Base-by-base conservation (phyloP, 2,329 filamentous ascomycete genomes). In the Colletotrichum theobromicola region DNA sequence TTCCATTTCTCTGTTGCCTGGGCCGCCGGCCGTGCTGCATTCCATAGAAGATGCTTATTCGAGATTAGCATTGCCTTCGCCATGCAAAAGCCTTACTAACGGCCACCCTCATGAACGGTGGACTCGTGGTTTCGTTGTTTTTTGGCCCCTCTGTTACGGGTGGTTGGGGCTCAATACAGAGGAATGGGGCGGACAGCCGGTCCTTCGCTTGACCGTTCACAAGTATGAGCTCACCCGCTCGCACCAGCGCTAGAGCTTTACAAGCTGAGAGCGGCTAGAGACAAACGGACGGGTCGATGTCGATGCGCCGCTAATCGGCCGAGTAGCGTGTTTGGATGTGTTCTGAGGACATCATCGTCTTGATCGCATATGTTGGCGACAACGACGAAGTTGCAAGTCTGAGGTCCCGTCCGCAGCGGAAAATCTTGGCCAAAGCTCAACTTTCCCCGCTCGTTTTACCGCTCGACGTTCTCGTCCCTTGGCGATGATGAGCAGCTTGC, bases 31-130 rank as follows among this genome's bases (percentile, higher is more conserved):
- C 24, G 28, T 50, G 26, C 32, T 34, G 30, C 67, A 62, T 66
- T 74, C 46, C 57, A 60, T 35, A 50, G 21, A 46, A 65, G 21
- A 74, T 74, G 65, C 34, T 63, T 62, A 42, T 50, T 24, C 16
- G 55, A 55, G 50, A 62, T 70, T 50, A 74, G 68, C 50, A 67
- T 72, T 72, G 67, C 68, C 24, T 61, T 67, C 42, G 42, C 72
- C 55, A 72, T 71, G 68, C 30, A 21, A 57, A 46, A 37, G 62
- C 32, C 62, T 63, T 63, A 63, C 62, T 67, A 34, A 72, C 26
- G 37, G 35, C 61, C 55, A 67, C 53, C 34, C 26, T 70, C 58
- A 34, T 21, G 24, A 65, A n/a, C 21, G 37, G 50, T 65, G 28
- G 28, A 30, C 30, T 61, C 12, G 58, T 21, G 58, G 58, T 61